These are phyloP conservation scores for Globisporangium lucens DNA, from an alignment of 352 stramenopile species.

Conservation along the genomic window DNA sequence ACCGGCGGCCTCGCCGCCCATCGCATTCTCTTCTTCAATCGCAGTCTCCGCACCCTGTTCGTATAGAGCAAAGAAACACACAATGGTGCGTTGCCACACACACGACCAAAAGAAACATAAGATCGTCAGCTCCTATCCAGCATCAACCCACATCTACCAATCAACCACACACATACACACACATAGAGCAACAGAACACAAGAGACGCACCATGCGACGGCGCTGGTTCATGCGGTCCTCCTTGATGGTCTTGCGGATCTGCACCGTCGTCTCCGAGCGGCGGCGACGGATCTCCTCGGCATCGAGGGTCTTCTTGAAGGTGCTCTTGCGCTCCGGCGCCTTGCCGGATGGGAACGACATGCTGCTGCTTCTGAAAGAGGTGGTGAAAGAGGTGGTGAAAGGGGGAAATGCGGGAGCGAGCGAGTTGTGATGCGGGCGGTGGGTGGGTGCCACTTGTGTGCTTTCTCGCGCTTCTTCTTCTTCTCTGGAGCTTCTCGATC, in stretches of 20 bases:
- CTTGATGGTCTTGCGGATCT: conserved; percentile 87
- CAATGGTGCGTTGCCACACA: not conserved
- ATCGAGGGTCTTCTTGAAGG: conserved; percentile 89
- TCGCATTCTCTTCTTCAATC: conserved; percentile 24
- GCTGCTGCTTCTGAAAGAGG: not conserved
- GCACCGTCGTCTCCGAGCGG: conserved; percentile 77
- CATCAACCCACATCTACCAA: not conserved
- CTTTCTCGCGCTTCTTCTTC: conserved; percentile 9
- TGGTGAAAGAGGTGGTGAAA: not conserved
- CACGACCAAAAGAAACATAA: conserved; percentile 9
- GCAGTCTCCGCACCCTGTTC: conserved; percentile 21
- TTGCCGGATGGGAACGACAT: conserved; percentile 77
- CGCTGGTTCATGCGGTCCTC: conserved; percentile 85
- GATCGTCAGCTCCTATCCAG: conserved; percentile 4
- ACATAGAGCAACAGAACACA: conserved; percentile 14
- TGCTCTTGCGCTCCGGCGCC: conserved; percentile 75
- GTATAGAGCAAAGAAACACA: not conserved
- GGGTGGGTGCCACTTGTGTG: conserved; percentile 6
- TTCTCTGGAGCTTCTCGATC: conserved; percentile 3
- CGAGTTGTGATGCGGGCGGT: not conserved
- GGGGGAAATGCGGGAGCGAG: not conserved
- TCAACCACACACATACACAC: not conserved
- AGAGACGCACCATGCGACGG: conserved; percentile 57
- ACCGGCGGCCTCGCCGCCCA: conserved; percentile 31
- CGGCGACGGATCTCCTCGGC: conserved; percentile 65